Evolutionary conservation across 495 filamentous ascomycete genomes (phyloP).

Genomic region (Lentithecium fluviatile): DNA sequence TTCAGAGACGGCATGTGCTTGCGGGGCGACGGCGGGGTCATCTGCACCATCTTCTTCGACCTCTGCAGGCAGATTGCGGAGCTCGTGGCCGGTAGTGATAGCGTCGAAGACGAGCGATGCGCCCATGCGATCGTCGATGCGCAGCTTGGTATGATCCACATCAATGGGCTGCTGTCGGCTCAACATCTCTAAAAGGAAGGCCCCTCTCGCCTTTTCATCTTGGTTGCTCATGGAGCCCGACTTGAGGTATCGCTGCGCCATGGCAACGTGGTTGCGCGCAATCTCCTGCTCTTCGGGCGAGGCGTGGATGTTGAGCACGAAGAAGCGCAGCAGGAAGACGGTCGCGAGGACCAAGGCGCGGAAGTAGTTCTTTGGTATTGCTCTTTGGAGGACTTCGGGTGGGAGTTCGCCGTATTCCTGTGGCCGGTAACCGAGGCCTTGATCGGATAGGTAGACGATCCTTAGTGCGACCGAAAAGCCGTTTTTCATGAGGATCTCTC

Average conservation of each 20-base stretch:
- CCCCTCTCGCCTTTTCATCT: slow-evolving; percentile 10
- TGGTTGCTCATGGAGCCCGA: neutral
- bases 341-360: slow-evolving; percentile 3
- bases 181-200: slow-evolving; percentile 5
- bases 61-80: slow-evolving; percentile 11
- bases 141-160: slow-evolving; percentile 9
- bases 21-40: neutral
- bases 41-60: neutral
- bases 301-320: slow-evolving; percentile 14
- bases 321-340: slow-evolving; percentile 25
- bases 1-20: too few relatives aligned
- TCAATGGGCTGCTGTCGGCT: slow-evolving; percentile 12
- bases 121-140: slow-evolving; percentile 15
- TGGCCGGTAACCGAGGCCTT: neutral
- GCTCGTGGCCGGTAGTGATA: slow-evolving; percentile 4
- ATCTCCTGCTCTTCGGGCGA: slow-evolving; percentile 13
- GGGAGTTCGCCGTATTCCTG: neutral
- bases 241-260: slow-evolving; percentile 7
- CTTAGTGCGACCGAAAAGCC: slow-evolving; percentile 7
- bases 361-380: slow-evolving; percentile 16
- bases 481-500: slow-evolving; percentile 14
- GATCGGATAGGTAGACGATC: slow-evolving; percentile 16
- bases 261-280: slow-evolving; percentile 19
- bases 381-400: neutral
- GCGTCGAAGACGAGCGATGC: slow-evolving; percentile 12